Evolutionary conservation across 2,329 filamentous ascomycete genomes (phyloP).

Genomic region (Ambrosiella xylebori): DNA sequence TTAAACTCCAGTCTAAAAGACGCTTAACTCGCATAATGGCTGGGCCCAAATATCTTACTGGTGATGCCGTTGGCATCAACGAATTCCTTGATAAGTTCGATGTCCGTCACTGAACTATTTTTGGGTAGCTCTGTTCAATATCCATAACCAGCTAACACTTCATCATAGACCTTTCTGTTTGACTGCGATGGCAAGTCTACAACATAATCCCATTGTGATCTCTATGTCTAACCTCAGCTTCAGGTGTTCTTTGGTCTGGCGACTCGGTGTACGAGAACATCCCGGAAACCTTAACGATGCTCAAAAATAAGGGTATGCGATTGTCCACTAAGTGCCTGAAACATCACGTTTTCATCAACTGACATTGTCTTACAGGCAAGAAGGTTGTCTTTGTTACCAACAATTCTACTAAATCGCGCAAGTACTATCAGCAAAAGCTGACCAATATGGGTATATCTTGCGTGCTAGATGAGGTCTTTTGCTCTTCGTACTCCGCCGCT

Average conservation of each 20-base stretch:
- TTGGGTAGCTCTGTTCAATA: slow-evolving; percentile 1
- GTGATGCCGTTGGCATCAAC: slow-evolving; percentile 57
- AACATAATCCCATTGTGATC: not conserved
- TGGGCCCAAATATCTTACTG: slow-evolving; percentile 52
- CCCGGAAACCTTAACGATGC: slow-evolving; percentile 66
- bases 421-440: slow-evolving; percentile 87
- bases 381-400: slow-evolving; percentile 93
- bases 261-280: slow-evolving; percentile 75
- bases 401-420: slow-evolving; percentile 91
- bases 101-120: slow-evolving; percentile 37
- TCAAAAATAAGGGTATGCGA: slow-evolving; percentile 56
- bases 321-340: not conserved
- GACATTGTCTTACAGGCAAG: slow-evolving; percentile 44
- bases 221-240: not conserved
- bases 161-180: slow-evolving; percentile 64
- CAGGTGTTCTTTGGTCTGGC: slow-evolving; percentile 92
- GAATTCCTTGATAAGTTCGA: slow-evolving; percentile 84
- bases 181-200: slow-evolving; percentile 73
- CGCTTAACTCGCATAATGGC: slow-evolving; percentile 16
- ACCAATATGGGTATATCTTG: slow-evolving; percentile 63
- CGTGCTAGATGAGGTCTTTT: slow-evolving; percentile 80
- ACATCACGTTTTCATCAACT: slow-evolving; percentile 7
- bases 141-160: slow-evolving; percentile 13
- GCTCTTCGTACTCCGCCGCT: slow-evolving; percentile 83
- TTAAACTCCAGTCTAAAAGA: not conserved